phyloP scores from a whole-genome alignment of 805 yeast genomes.

The Metschnikowia aberdeeniae region DNA sequence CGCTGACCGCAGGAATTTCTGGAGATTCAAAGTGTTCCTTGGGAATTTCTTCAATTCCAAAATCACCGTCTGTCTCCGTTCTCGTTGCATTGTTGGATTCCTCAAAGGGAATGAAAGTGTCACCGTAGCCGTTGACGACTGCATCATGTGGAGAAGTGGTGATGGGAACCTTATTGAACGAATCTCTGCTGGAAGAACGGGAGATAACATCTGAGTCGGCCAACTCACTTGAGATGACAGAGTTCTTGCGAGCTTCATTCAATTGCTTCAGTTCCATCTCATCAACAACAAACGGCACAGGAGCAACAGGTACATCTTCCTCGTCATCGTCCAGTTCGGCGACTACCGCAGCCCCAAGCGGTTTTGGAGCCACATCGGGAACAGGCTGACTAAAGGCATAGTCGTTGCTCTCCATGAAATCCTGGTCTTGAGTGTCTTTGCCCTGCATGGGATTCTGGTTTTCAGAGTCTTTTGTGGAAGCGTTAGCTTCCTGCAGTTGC shows the following conservation, averaged over 20 bases:
- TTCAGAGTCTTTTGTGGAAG: neutral
- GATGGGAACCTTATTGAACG: constrained; percentile 1
- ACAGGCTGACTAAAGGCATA: neutral
- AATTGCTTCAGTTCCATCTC: constrained; percentile 20
- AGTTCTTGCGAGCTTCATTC: neutral
- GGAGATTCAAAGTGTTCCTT: constrained; percentile 22
- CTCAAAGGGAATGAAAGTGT: constrained; percentile 8
- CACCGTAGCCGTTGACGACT: constrained; percentile 9
- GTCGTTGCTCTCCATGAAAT: neutral
- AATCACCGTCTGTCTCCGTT: constrained; percentile 17
- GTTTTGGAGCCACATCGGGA: neutral
- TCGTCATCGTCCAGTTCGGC: constrained; percentile 11
- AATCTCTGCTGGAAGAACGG: constrained; percentile 3
- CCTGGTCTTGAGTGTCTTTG: neutral
- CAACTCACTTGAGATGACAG: neutral
- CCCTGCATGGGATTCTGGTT: neutral
- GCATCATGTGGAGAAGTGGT: constrained; percentile 9
- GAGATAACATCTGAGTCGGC: neutral
- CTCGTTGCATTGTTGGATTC: constrained; percentile 3
- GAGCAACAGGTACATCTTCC: constrained; percentile 20
- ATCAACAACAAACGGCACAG: constrained; percentile 21
- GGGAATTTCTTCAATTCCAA: constrained; percentile 23
- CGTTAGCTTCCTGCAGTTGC: constrained; percentile 1
- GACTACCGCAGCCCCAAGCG: constrained; percentile 3
- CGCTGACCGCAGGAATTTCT: constrained; percentile 16